These are phyloP conservation scores for Aspergillus spinulosporus DNA, from an alignment of 2,329 filamentous ascomycete genomes.

Conservation along the genomic window DNA sequence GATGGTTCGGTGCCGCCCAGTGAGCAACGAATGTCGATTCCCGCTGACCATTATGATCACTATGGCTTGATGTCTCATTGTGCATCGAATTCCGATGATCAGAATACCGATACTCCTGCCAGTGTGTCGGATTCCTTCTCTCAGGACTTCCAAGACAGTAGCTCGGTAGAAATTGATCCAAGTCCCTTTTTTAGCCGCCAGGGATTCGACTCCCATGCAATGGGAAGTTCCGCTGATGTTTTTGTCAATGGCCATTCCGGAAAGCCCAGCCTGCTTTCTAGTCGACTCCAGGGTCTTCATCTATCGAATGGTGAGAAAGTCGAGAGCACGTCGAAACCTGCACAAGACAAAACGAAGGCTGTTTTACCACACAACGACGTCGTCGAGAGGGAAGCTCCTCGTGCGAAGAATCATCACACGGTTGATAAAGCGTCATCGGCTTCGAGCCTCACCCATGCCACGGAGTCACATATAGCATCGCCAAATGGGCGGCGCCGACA, in stretches of 20 bases:
- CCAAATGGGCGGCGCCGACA: conserved; percentile 34
- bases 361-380: conserved; percentile 19
- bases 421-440: conserved; percentile 29
- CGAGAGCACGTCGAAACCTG: conserved; percentile 29
- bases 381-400: conserved; percentile 34
- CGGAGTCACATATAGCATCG: conserved; percentile 33
- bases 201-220: conserved; percentile 28
- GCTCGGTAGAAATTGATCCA: conserved; percentile 38
- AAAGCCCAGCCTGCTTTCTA: conserved; percentile 38
- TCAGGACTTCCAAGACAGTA: conserved; percentile 40
- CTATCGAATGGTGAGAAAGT: conserved; percentile 37
- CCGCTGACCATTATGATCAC: conserved; percentile 38
- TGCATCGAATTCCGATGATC: conserved; percentile 44
- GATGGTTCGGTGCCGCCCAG: conserved; percentile 48
- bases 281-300: conserved; percentile 40
- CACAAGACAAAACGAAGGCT: conserved; percentile 28
- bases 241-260: conserved; percentile 30
- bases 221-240: conserved; percentile 16
- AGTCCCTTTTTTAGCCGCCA: conserved; percentile 28
- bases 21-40: conserved; percentile 36
- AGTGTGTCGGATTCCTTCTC: conserved; percentile 42
- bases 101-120: conserved; percentile 38
- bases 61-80: conserved; percentile 41
- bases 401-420: conserved; percentile 26
- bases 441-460: conserved; percentile 27